phyloP scores from a whole-genome alignment of 352 stramenopile species.

The Globisporangium radiosum region DNA sequence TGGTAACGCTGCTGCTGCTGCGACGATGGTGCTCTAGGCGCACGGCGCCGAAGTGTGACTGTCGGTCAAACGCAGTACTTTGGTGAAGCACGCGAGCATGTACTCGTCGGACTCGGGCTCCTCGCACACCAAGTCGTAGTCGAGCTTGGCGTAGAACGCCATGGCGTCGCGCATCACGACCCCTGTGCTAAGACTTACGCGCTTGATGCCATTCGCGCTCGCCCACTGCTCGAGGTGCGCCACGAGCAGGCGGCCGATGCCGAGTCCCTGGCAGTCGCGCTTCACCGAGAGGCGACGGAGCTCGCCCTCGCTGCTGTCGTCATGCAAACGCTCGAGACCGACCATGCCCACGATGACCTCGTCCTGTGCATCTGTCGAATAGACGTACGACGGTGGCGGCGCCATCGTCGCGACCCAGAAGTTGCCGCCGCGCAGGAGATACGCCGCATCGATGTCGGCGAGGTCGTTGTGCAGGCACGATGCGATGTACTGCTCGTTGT shows the following conservation, averaged over 20 bases:
- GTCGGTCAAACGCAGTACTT: not conserved
- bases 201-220: constrained; percentile 4
- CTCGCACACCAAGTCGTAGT: constrained; percentile 7
- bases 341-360: constrained; percentile 14
- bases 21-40: not conserved
- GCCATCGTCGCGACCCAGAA: constrained; percentile 26
- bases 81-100: constrained; percentile 8
- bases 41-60: not conserved
- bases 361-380: not conserved
- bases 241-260: constrained; percentile 18
- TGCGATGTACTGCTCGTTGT: constrained; percentile 22
- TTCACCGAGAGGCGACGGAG: constrained; percentile 25
- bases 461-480: constrained; percentile 22
- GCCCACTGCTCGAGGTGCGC: constrained; percentile 17
- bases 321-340: constrained; percentile 10
- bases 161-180: constrained; percentile 9
- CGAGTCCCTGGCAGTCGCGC: constrained; percentile 13
- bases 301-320: constrained; percentile 13
- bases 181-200: constrained; percentile 14
- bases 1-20: not conserved
- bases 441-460: constrained; percentile 20
- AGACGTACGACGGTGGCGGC: not conserved
- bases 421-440: constrained; percentile 20
- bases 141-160: constrained; percentile 9
- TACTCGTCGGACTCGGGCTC: constrained; percentile 5